Conservation (phyloP, 257 asterid species). For the Plantago major region DNA sequence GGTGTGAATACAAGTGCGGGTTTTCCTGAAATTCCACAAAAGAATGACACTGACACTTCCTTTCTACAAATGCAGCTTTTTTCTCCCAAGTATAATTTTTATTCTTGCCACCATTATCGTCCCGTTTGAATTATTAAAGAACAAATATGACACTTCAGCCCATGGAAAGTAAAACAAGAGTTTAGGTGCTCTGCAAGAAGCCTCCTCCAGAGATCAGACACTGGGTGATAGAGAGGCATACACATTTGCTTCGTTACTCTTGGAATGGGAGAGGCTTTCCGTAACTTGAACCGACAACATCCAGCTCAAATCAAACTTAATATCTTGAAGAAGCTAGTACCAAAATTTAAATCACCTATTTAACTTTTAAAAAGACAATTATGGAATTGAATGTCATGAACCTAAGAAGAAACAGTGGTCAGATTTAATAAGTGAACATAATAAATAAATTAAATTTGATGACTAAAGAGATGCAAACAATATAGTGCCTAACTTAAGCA, state of each 20-base stretch:
- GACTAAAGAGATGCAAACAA: neutral
- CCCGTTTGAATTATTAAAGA: neutral
- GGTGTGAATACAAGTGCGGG: slow-evolving; percentile 94
- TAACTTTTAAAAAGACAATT: slow-evolving; percentile 11
- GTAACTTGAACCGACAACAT: neutral
- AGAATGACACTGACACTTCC: slow-evolving; percentile 2
- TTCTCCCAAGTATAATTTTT: neutral
- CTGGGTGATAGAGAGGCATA: too few relatives aligned
- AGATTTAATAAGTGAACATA: neutral
- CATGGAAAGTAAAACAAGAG: slow-evolving; percentile 8
- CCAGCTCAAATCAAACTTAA: neutral
- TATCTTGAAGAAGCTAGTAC: neutral
- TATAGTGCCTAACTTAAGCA: neutral
- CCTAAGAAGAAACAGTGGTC: slow-evolving; percentile 2
- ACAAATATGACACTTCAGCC: slow-evolving; percentile 5
- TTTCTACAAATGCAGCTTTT: neutral
- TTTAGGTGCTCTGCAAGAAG: neutral
- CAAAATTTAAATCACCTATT: slow-evolving; percentile 8
- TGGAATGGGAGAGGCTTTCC: neutral
- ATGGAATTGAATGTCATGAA: slow-evolving; percentile 5
- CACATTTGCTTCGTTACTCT: neutral
- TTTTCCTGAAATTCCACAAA: slow-evolving; percentile 59
- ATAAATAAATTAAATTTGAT: neutral
- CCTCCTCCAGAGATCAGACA: neutral
- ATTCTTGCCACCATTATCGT: slow-evolving; percentile 1